phyloP scores from a whole-genome alignment of 805 yeast species.

The Yarrowia hollandica region DNA sequence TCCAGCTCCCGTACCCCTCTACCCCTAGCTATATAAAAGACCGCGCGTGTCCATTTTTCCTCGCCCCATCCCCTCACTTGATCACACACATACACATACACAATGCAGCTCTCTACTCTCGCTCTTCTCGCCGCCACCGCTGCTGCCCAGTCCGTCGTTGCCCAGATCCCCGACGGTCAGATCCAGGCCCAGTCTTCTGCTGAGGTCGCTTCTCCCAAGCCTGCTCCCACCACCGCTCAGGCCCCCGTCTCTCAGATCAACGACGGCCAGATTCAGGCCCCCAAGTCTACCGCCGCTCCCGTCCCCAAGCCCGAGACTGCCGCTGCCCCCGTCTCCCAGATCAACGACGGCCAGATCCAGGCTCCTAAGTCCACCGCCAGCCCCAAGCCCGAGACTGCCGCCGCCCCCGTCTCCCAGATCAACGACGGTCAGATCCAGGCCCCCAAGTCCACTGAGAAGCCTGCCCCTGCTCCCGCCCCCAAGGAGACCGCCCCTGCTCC shows the following conservation, averaged over 20 bases:
- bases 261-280: slow-evolving; percentile 6
- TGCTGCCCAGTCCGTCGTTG: slow-evolving; percentile 15
- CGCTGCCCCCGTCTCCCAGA: neutral
- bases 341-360: slow-evolving; percentile 6
- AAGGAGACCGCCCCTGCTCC: neutral
- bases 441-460: neutral
- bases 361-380: neutral
- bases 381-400: neutral
- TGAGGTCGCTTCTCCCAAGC: slow-evolving; percentile 11
- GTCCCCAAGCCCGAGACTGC: neutral
- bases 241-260: slow-evolving; percentile 1
- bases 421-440: slow-evolving; percentile 20
- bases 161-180: slow-evolving; percentile 26
- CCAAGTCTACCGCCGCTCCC: neutral
- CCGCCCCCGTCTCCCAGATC: neutral
- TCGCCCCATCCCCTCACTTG: neutral
- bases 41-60: neutral
- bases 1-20: slow-evolving; percentile 21
- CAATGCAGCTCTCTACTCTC: slow-evolving; percentile 26
- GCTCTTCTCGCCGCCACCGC: slow-evolving; percentile 14
- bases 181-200: slow-evolving; percentile 27
- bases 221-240: neutral
- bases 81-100: neutral
- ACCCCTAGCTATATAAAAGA: slow-evolving; percentile 17
- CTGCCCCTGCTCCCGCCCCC: slow-evolving; percentile 6